Base-by-base conservation (phyloP, 768 basidiomycete genomes). In the Kwoniella mangroviensis region DNA sequence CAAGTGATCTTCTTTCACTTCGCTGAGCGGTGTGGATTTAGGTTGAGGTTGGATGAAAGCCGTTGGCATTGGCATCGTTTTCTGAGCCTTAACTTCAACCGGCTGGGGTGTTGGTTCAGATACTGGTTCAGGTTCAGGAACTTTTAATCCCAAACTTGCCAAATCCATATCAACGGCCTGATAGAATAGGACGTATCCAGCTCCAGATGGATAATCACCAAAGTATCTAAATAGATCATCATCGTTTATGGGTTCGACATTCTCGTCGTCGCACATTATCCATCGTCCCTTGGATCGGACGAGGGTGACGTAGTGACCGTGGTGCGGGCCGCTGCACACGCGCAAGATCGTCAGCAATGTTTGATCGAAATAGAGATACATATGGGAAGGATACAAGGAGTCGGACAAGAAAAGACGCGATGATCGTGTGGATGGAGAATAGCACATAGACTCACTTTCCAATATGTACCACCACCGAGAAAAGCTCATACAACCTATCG, bases 391-490 rank as follows among this genome's bases (percentile, higher is more conserved):
- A 49, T 49, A 43, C 42, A 43, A 49, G 45, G 15, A 15, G 45
- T 15, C 15, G 12, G 10, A 19, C 12, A 10, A 12, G 45, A 19
- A 54, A 19, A 54, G 53, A n/a, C 5, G 21, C 53, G 21, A 3
- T n/a, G 22, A 26, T 40, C 21, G 24, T 21, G 17, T 21, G 55
- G 55, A 57, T 57, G 15, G 19, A 45, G n/a, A 10, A 41, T n/a
- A n/a, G 59, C 26, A 26, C 34, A 7, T 34, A 34, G 9, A 89
- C 93, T 80, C 84, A 96, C 95, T 89, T 92, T 87, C 97, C 97
- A 73, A 99, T 95, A 84, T 99, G 97, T n/a, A 99, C 93, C 42
- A 99, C 95, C 68, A 98, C 93, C 15, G 93, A 94, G 81, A 95
- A 98, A 28, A 99, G 88, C 82, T 92, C 90, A 84, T 97, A 99